A percentile compares a stretch with the other conserved stretches of the same genome.
phyloP scores from a whole-genome alignment of 495 filamentous ascomycete genomes.

The Talaromyces adpressus region DNA sequence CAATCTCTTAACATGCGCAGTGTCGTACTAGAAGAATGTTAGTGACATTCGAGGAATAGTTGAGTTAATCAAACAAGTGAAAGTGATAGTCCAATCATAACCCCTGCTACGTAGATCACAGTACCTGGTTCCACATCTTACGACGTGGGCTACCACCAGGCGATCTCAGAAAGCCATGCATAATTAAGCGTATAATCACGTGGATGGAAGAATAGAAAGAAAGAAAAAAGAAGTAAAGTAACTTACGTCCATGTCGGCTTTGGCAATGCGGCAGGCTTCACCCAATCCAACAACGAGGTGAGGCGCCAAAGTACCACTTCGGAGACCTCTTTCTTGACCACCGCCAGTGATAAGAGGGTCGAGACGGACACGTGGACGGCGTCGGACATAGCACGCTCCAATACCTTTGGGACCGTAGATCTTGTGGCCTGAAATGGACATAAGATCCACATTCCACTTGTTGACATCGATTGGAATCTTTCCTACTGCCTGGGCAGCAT shows the following conservation, averaged over 20 bases:
- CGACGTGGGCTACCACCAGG: slow-evolving; percentile 35
- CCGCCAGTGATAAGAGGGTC: slow-evolving; percentile 96
- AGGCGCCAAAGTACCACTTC: slow-evolving; percentile 89
- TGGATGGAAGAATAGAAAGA: slow-evolving; percentile 10
- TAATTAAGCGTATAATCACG: slow-evolving; percentile 48
- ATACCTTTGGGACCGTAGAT: slow-evolving; percentile 98
- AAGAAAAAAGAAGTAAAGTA: slow-evolving; percentile 7
- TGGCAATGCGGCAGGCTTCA: slow-evolving; percentile 87
- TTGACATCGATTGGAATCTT: slow-evolving; percentile 97
- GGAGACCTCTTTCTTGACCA: slow-evolving; percentile 88
- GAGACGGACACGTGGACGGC: slow-evolving; percentile 84
- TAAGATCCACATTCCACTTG: slow-evolving; percentile 92
- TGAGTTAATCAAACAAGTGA: slow-evolving; percentile 1
- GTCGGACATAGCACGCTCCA: slow-evolving; percentile 89
- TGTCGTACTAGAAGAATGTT: slow-evolving; percentile 67
- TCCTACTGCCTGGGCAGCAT: slow-evolving; percentile 91
- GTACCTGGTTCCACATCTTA: slow-evolving; percentile 28
- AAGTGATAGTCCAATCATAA: slow-evolving; percentile 32
- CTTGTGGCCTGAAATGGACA: slow-evolving; percentile 99
- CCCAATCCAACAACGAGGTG: slow-evolving; percentile 87
- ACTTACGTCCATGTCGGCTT: slow-evolving; percentile 81
- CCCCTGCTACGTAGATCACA: slow-evolving; percentile 45
- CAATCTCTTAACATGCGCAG: slow-evolving; percentile 69
- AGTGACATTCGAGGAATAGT: slow-evolving; percentile 17
- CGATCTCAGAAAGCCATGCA: slow-evolving; percentile 55